Base-by-base conservation (phyloP, 73 alveolate genomes). In the Breviolum minutum region DNA sequence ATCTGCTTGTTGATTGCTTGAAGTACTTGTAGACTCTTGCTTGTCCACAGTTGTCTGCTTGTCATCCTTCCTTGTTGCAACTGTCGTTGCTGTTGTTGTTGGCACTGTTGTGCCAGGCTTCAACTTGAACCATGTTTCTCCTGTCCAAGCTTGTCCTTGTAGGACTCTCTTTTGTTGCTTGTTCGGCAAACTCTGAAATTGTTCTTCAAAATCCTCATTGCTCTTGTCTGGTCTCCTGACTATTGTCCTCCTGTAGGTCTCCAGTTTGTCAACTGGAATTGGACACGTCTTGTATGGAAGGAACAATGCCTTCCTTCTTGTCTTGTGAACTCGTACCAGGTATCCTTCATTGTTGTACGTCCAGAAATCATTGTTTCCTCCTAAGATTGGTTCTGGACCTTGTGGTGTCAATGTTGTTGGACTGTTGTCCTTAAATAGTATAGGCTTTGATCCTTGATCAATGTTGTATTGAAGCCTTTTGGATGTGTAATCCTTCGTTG, bases 121-220 rank as follows among this genome's bases (percentile, higher is more conserved):
- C 63, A 77, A 1, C 54, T 40, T 40, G 54, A 40, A 40, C 0
- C 54, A 40, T 40, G 54, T 40, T 3, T 40, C 54, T 40, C 86
- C 86, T 77, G 63, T 77, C 86, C 86, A 77, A 12, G 94, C 27
- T 60, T 62, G 94, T 84, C 74, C 76, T n/a, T 54, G 60, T 62
- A 77, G 22, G 16, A 54, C 77, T 29, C 63, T 7, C 22, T 30
- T 1, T 27, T 27, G 2, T 12, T 77, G 48, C 0, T 27, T n/a
- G 1, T 27, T 8, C 27, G 10, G 26, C 27, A 76, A 5, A 7
- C 63, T 76, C 63, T 29, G 62, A 63, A 27, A 77, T n/a, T 77
- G 61, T 0, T 13, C 86, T 11, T 10, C 24, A 12, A 22, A 10
- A 20, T 77, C 86, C 7, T 77, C 86, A 40, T 82, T 82, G 73